Evolutionary conservation across 768 basidiomycete genomes (phyloP).

Genomic region (Baorangia bicolor): DNA sequence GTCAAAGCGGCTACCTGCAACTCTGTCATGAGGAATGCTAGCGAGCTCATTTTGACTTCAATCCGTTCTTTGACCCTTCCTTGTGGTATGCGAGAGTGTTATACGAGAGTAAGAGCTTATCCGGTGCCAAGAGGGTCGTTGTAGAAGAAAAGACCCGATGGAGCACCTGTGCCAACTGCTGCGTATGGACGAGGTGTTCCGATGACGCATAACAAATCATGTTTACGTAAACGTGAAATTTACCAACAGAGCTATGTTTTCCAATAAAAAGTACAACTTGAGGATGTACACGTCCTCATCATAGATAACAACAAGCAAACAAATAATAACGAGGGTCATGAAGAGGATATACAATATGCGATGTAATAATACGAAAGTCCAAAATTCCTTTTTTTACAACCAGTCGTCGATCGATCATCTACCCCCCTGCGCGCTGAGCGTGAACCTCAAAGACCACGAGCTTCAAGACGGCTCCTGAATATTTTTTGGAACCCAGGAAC

Average conservation of each 20-base stretch:
- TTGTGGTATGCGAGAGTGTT: not conserved
- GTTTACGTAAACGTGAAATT: conserved; percentile 8
- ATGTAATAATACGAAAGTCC: not conserved
- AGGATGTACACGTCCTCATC: not conserved
- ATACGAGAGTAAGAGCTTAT: not conserved
- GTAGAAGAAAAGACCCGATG: not conserved
- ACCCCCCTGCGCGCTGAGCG: not conserved
- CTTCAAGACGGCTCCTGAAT: conserved; percentile 22
- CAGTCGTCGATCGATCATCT: too few species aligned
- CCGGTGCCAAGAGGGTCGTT: not conserved
- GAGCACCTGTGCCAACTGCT: not conserved
- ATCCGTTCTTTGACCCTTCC: not conserved
- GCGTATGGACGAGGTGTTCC: not conserved
- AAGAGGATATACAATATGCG: not conserved
- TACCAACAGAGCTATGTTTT: not conserved
- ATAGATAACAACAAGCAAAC: not conserved
- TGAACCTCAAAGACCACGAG: conserved; percentile 18
- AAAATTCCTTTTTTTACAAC: not conserved
- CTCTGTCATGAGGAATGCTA: conserved; percentile 71
- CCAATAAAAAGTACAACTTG: not conserved
- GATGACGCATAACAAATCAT: not conserved
- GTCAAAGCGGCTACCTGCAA: conserved; percentile 50
- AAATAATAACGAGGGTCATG: not conserved
- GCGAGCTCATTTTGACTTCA: conserved; percentile 51
- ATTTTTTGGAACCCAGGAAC: conserved; percentile 27